Evolutionary conservation across 2,329 filamentous ascomycete species (phyloP), one percentile per base, ranked within the genome.

Genomic region (Colletotrichum sansevieriae): DNA sequence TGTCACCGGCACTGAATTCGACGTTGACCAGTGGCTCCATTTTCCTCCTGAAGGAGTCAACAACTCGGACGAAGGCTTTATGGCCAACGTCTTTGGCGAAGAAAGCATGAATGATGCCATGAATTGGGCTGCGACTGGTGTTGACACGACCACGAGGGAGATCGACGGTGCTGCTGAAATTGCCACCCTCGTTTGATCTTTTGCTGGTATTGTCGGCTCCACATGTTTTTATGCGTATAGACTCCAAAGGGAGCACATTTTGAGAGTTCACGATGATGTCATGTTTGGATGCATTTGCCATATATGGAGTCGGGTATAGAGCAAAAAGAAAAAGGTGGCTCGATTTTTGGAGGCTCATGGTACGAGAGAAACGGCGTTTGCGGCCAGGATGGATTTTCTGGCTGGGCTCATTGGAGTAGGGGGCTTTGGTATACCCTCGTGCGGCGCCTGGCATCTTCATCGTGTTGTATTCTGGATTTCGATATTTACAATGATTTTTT

Each of bases 1-100:
- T 20, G 78, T 86, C 4, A 79, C 84, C 15, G 84, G 82, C 6
- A 83, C 84, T 9, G 85, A 87, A 69, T 83, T 88, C 67, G 86
- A 89, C 63, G 85, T 88, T 61, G 85, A 88, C 65, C 85, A 88
- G 72, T 89, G 85, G 84, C 79, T 89, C 22, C 84, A 88, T 68
- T 89, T 87, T 70, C 86, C 85, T 6, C 81, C 82, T 2, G 86
- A 87, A 57, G 83, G 82, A 7, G 79, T 80, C 11, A 81, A 78
- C 67, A 78, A 76, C 41, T 73, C 75, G 8, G 81, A 80, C n/a
- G 80, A 81, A 29, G 76, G 76, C 25, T 72, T 81, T 52, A 77
- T 80, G 71, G 74, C 75, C 7, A 76, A 75, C 6, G 73, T 81
- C 25, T 77, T 81, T 59, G 74, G 70, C 9, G 70, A 70, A 29